Base-by-base conservation (phyloP, 228 moss, liverwort and hornwort genomes). In the Sphagnum fallax region DNA sequence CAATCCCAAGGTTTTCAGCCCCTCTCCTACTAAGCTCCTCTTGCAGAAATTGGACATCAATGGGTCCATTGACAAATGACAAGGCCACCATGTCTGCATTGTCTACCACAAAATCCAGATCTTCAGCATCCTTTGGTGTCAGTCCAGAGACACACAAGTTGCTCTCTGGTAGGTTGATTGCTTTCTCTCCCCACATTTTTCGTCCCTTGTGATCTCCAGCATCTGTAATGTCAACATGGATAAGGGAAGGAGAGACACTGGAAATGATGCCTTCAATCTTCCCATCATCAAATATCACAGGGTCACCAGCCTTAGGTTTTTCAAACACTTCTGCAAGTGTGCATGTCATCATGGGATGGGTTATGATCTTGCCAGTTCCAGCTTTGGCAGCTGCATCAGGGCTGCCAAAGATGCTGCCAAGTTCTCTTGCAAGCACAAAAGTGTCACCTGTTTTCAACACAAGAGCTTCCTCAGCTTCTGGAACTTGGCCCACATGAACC, bases 251-350 rank as follows among this genome's bases (percentile, higher is more conserved):
- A 5, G 85, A 53, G 50, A 82, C 85, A 70, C 75, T 68, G 10
- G 72, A 11, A 50, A 79, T 82, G 14, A 85, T 16, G 15, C 82
- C 82, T 5, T 67, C 76, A 14, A 85, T 81, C 59, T 77, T 77
- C 0, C 85, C 85, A 53, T 85, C 85, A 63, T 85, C 85, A 16
- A 85, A 85, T 53, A 76, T 85, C 59, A 85, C 79, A 4, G 75
- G 53, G 52, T 82, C 85, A 4, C 81, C 81, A 5, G 74, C 72
- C 4, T 65, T 63, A 0, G 72, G 79, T 10, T 74, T 47, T 16
- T 75, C 70, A 49, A 85, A 85, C 32, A 81, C 77, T 50, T 72
- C 74, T 58, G 48, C 70, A 1, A 82, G 49, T n/a, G 79, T 85
- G 77, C 85, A 85, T 5, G 72, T 76, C 48, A 85, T 81, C 6